Percentiles rank a stretch among this genome's conserved stretches.
Evolutionary conservation across 306 rosid genomes (phyloP).

Genomic region (Hippophae rhamnoides): DNA sequence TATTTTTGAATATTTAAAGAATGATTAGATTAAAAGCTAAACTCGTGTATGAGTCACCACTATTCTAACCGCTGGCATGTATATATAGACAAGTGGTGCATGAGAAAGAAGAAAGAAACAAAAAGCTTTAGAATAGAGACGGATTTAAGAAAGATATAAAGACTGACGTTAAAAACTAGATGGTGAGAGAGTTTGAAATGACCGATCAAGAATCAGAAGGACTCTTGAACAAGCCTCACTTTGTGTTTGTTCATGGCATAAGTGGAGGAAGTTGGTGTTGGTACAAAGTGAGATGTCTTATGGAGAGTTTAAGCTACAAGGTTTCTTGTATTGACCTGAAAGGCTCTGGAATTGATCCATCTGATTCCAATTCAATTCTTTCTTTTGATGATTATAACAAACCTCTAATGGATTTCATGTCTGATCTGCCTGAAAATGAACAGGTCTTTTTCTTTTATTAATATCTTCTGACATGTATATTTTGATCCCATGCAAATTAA

Average conservation of each 20-base stretch:
- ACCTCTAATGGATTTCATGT: slow-evolving; percentile 67
- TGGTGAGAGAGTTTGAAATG: slow-evolving; percentile 7
- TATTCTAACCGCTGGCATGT: slow-evolving; percentile 14
- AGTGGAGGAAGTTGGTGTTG: slow-evolving; percentile 90
- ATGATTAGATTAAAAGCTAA: slow-evolving; percentile 14
- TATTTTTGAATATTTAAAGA: not conserved
- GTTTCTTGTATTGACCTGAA: slow-evolving; percentile 81
- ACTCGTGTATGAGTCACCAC: slow-evolving; percentile 17
- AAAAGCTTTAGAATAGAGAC: no score
- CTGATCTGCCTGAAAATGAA: slow-evolving; percentile 55
- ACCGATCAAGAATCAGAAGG: no score
- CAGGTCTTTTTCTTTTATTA: slow-evolving; percentile 28
- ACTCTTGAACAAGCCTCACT: slow-evolving; percentile 30
- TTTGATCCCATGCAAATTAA: no score
- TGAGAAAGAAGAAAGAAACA: not conserved
- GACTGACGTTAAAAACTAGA: not conserved
- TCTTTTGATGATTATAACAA: slow-evolving; percentile 71
- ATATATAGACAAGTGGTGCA: slow-evolving; percentile 1
- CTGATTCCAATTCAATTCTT: slow-evolving; percentile 51
- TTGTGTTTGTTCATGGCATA: slow-evolving; percentile 83
- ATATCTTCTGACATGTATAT: no score
- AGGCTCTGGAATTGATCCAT: slow-evolving; percentile 59
- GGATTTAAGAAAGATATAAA: slow-evolving; percentile 21
- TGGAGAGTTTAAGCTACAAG: slow-evolving; percentile 83
- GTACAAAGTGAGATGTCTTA: slow-evolving; percentile 80